Evolutionary conservation across 768 basidiomycete genomes (phyloP).

Genomic region (Gymnopilus dilepis): DNA sequence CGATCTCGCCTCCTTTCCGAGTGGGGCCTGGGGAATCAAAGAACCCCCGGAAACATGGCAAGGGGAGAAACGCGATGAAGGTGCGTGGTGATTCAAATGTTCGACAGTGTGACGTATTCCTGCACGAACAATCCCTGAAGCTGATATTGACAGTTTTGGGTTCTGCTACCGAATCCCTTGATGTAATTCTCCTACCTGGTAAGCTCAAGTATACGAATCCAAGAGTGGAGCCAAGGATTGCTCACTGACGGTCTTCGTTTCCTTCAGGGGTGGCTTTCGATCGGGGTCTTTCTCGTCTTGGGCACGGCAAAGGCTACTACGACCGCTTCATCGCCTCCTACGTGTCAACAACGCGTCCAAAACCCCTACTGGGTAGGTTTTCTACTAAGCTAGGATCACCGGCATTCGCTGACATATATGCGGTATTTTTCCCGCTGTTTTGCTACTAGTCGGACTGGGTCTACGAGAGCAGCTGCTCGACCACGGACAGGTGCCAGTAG

Average conservation of each 20-base stretch:
- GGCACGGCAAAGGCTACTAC: slow-evolving; percentile 86
- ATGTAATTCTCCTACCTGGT: slow-evolving; percentile 76
- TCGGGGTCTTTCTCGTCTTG: slow-evolving; percentile 66
- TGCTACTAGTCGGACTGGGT: slow-evolving; percentile 23
- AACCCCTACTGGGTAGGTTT: slow-evolving; percentile 63
- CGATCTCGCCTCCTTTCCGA: slow-evolving; percentile 62
- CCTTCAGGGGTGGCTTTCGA: slow-evolving; percentile 76
- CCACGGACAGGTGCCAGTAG: slow-evolving; percentile 21
- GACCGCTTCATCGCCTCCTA: slow-evolving; percentile 74
- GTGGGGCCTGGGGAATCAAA: slow-evolving; percentile 76
- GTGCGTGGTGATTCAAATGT: slow-evolving; percentile 42
- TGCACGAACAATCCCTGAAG: neutral
- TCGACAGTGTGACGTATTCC: no score
- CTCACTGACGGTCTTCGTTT: neutral
- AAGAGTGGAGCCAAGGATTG: neutral
- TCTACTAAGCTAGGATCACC: slow-evolving; percentile 14
- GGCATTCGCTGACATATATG: neutral
- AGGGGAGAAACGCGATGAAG: slow-evolving; percentile 50
- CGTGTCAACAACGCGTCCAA: slow-evolving; percentile 42
- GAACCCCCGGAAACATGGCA: slow-evolving; percentile 59
- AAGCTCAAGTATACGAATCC: neutral
- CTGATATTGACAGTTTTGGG: slow-evolving; percentile 4
- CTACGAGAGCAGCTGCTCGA: slow-evolving; percentile 28
- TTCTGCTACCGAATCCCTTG: slow-evolving; percentile 46
- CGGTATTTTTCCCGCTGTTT: neutral